phyloP scores from a whole-genome alignment of 1,284 basidiomycete genomes.

The Cryptococcus sp. region DNA sequence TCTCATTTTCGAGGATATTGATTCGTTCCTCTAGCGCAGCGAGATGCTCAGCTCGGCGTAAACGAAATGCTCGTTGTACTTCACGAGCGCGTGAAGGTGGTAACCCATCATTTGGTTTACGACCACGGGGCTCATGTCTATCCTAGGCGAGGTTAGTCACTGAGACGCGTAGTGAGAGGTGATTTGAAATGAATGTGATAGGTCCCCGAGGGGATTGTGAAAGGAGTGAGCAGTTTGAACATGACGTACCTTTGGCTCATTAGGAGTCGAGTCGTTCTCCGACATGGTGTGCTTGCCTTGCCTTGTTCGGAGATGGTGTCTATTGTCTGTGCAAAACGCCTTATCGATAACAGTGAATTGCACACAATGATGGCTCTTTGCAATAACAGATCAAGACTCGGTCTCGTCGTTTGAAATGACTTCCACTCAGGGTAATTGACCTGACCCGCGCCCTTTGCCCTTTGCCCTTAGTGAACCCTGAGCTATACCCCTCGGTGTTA shows the following conservation, averaged over 20 bases:
- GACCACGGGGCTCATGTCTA: constrained; percentile 58
- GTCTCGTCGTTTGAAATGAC: too few species aligned
- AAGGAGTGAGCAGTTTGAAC: background rate
- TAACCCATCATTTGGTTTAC: constrained; percentile 85
- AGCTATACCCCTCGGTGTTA: too few species aligned
- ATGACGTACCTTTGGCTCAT: background rate
- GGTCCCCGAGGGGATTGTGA: background rate
- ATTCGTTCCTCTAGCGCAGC: constrained; percentile 78
- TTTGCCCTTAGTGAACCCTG: too few species aligned
- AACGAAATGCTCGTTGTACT: constrained; percentile 87
- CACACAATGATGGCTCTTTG: too few species aligned
- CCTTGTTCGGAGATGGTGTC: too few species aligned
- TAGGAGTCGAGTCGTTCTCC: background rate
- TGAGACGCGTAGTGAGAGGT: background rate
- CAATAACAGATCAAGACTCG: too few species aligned
- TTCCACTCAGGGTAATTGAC: too few species aligned
- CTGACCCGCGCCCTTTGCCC: too few species aligned
- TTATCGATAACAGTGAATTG: too few species aligned
- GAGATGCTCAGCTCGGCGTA: constrained; percentile 81
- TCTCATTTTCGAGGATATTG: constrained; percentile 77
- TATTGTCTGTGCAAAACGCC: too few species aligned
- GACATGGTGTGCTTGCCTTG: background rate
- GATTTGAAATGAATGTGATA: background rate
- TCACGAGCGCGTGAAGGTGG: constrained; percentile 87
- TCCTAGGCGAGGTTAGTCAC: constrained; percentile 22